Evolutionary conservation across 2,329 filamentous ascomycete species (phyloP).

Genomic region (Mycosphaerella sp.): DNA sequence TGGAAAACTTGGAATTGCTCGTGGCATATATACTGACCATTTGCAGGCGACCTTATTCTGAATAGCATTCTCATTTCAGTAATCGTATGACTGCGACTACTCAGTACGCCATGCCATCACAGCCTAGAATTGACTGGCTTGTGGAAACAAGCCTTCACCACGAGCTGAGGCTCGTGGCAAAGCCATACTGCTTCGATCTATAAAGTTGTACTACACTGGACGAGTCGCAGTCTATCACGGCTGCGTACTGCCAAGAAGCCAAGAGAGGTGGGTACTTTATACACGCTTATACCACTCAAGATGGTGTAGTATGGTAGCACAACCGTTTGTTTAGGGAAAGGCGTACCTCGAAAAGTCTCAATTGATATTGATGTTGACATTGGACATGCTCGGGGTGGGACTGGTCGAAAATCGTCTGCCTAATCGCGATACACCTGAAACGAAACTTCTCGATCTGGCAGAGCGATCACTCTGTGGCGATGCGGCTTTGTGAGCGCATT

Average conservation of each 20-base stretch:
- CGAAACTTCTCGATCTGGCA: background rate
- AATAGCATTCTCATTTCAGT: background rate
- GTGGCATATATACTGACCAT: background rate
- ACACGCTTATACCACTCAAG: background rate
- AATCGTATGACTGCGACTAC: background rate
- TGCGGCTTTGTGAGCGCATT: background rate
- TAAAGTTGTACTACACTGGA: background rate
- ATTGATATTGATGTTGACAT: background rate
- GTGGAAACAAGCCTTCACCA: background rate
- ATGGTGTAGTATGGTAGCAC: background rate
- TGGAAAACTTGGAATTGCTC: background rate
- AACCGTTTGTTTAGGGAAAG: background rate
- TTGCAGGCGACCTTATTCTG: background rate
- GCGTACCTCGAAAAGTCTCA: background rate
- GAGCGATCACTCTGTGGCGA: background rate
- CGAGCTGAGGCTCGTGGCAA: background rate
- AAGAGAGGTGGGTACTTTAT: background rate
- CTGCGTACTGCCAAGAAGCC: background rate
- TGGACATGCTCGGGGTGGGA: background rate
- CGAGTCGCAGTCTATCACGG: background rate
- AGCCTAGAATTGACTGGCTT: background rate
- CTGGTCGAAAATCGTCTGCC: background rate
- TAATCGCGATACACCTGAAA: background rate
- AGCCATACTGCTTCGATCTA: background rate
- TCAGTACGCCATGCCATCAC: background rate